A percentile compares a stretch with the other conserved stretches of the same genome.
Evolutionary conservation across 2,329 filamentous ascomycete species (phyloP).

Genomic region (Aureobasidium melanogenum): DNA sequence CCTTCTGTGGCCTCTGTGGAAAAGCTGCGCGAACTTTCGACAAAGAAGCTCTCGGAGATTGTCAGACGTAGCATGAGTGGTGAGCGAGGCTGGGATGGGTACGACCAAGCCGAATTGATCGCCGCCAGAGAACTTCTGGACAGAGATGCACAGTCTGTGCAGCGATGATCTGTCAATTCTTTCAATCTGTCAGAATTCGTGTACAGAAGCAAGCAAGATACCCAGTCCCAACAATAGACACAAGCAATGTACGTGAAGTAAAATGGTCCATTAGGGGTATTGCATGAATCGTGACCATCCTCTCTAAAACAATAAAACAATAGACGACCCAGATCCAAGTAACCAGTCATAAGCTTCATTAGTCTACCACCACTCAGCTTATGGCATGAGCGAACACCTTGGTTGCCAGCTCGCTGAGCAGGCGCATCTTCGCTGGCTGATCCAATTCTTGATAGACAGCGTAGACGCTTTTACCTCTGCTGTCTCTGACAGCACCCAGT

Average conservation of each 20-base stretch:
- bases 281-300: conserved; percentile 5
- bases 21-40: conserved; percentile 63
- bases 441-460: conserved; percentile 83
- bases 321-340: not conserved
- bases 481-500: conserved; percentile 80
- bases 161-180: conserved; percentile 18
- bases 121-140: conserved; percentile 61
- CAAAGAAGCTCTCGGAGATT: conserved; percentile 67
- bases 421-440: conserved; percentile 66
- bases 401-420: conserved; percentile 75
- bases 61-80: conserved; percentile 53
- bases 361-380: conserved; percentile 28
- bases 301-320: not conserved
- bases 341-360: not conserved
- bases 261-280: conserved; percentile 4
- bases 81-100: conserved; percentile 63
- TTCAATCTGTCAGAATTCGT: not conserved
- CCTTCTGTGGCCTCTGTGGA: conserved; percentile 53
- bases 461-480: conserved; percentile 91
- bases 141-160: conserved; percentile 34
- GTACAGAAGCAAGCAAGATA: conserved; percentile 8
- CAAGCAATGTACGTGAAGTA: not conserved
- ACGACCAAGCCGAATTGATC: conserved; percentile 60
- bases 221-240: not conserved
- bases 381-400: conserved; percentile 80